Base-by-base conservation (phyloP, 805 yeast genomes). In the Candida xiaguanensis region DNA sequence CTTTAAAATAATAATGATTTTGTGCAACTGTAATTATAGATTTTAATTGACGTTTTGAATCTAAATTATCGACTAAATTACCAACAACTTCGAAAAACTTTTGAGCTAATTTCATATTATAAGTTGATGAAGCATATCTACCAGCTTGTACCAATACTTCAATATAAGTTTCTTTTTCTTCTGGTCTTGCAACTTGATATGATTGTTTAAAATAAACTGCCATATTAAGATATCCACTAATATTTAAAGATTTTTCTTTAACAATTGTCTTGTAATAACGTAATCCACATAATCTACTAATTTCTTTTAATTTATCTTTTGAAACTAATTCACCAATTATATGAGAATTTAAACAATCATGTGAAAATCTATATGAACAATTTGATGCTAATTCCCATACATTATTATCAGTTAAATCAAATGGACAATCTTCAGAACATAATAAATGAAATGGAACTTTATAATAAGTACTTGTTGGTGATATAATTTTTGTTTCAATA, bases 371-470 rank as follows among this genome's bases (percentile, higher is more conserved):
- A 41, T 61, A 74, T 7, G 58, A 46, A 7, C 74, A 51, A 16
- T 62, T 52, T 1, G 57, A 50, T 0, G 75, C 53, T 17, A 74
- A 45, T 6, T 58, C 59, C 48, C 61, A 55, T 5, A 69, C 53
- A 18, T 57, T 55, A 1, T 52, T 36, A 4, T 61, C 59, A 9
- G 55, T 41, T 11, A 69, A 35, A 9, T 58, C 63, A 26, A 58
- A 53, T 1, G 66, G 59, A 29, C 52, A 56, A 3, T 45, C 47
- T 6, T 50, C 49, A 7, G 55, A 43, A 8, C 57, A 51, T 3
- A 63, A 51, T 18, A 67, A 45, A 45, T 67, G 68, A 40, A 72
- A 69, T 7, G 80, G 79, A 16, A 72, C 53, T 45, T 75, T 75
- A 49, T 72, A 72, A 43, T 64, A 66, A 2, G 69, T 53, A 18